Conservation (phyloP, 2,329 filamentous ascomycete genomes). For the Westerdykella aurantiaca region DNA sequence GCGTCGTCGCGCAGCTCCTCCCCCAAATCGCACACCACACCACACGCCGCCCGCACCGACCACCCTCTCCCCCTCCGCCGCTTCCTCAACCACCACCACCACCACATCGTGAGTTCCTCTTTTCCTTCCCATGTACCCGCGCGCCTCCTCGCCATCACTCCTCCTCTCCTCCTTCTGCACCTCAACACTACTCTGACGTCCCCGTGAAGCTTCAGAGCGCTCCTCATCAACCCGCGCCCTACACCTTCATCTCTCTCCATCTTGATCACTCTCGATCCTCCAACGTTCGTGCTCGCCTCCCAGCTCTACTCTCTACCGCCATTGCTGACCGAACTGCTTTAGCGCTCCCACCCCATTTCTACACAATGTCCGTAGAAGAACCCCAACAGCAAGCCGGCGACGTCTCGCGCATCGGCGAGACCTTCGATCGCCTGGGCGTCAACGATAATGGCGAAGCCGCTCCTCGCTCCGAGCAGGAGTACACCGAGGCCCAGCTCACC, state of each 20-base stretch:
- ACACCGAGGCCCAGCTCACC: constrained; percentile 85
- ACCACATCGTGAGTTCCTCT: constrained; percentile 22
- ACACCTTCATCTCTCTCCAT: neutral
- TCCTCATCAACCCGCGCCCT: constrained; percentile 4
- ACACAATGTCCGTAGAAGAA: constrained; percentile 42
- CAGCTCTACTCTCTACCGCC: neutral
- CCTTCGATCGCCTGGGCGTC: constrained; percentile 39
- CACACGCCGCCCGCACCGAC: constrained; percentile 23
- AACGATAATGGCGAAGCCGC: constrained; percentile 64
- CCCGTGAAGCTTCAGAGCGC: neutral
- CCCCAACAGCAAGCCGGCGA: constrained; percentile 29
- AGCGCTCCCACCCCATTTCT: constrained; percentile 29
- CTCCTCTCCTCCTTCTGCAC: constrained; percentile 8
- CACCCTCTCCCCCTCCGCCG: constrained; percentile 27
- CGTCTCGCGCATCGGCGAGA: constrained; percentile 37
- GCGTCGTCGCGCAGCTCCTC: constrained; percentile 3
- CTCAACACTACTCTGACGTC: neutral
- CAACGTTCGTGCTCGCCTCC: neutral
- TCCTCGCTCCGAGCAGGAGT: constrained; percentile 95
- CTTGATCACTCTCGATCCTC: neutral
- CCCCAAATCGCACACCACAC: constrained; percentile 9
- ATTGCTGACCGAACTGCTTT: constrained; percentile 1
- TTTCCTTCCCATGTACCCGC: neutral
- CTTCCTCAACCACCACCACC: constrained; percentile 18
- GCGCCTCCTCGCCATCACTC: constrained; percentile 13